Percentiles rank a stretch among this genome's conserved stretches.
Conservation (phyloP, 2,329 filamentous ascomycete genomes). For the Tolypocladium ovalisporum region DNA sequence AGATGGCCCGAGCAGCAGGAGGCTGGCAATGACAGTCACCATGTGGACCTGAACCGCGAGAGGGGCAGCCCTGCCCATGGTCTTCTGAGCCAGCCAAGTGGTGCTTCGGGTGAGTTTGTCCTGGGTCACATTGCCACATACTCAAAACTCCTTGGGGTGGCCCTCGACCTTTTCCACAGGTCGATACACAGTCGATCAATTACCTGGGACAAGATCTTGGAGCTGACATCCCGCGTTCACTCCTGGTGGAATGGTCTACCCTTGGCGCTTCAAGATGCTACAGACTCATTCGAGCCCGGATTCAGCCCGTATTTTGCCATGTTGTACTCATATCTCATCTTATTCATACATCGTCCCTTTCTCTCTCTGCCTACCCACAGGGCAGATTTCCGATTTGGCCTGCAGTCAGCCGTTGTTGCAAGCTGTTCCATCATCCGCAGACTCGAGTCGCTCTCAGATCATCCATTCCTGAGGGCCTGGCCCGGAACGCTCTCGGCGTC, state of each 20-base stretch:
- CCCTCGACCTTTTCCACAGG: background rate
- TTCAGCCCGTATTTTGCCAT: background rate
- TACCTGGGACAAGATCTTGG: background rate
- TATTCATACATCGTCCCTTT: background rate
- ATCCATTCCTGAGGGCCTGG: slow-evolving; percentile 18
- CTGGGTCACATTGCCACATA: background rate
- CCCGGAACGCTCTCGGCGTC: slow-evolving; percentile 21
- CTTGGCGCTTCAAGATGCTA: background rate
- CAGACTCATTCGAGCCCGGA: background rate
- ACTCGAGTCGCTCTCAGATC: background rate
- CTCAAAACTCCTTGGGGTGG: background rate
- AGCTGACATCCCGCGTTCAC: background rate
- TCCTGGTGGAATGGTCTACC: background rate
- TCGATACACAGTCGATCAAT: background rate
- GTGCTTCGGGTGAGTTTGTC: background rate
- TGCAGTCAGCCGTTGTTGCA: background rate
- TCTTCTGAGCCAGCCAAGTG: background rate
- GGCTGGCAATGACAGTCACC: background rate
- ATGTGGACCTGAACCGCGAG: background rate
- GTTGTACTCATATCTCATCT: background rate
- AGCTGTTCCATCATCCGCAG: background rate
- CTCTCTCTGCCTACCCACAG: background rate
- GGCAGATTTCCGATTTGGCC: background rate
- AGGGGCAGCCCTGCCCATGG: background rate
- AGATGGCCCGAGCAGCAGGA: background rate